A percentile compares a stretch with the other conserved stretches of the same genome.
phyloP scores from a whole-genome alignment of 2,329 filamentous ascomycete species.

The Alternaria viburni region DNA sequence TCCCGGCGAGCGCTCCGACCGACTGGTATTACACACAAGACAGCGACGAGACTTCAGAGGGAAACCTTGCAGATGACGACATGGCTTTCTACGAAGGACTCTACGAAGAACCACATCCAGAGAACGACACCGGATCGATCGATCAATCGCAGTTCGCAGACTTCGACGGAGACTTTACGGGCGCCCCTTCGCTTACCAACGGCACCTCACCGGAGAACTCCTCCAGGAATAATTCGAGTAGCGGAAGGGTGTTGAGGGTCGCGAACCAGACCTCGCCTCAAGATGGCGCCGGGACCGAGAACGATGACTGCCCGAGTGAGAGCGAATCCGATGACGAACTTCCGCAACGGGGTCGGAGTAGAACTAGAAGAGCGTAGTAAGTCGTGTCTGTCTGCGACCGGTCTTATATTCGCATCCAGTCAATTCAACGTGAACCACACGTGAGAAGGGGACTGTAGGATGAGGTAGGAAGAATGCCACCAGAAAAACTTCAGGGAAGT shows the following conservation, averaged over 20 bases:
- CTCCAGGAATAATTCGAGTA: fast-evolving
- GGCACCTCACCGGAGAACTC: background rate
- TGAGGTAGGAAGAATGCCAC: background rate
- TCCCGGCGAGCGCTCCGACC: background rate
- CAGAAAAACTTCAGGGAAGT: background rate
- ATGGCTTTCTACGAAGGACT: background rate
- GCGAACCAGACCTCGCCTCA: background rate
- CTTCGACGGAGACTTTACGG: background rate
- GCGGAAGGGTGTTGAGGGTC: background rate
- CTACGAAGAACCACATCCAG: background rate
- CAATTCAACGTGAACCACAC: background rate
- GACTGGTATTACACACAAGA: background rate
- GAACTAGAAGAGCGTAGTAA: background rate
- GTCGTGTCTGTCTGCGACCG: background rate
- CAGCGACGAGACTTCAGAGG: background rate
- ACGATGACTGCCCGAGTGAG: background rate
- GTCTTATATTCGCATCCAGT: background rate
- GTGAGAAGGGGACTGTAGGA: background rate
- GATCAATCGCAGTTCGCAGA: slow-evolving; percentile 8
- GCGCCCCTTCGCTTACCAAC: background rate
- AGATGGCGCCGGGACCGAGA: background rate
- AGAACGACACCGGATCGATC: background rate
- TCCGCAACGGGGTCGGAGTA: background rate
- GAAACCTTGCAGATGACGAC: background rate
- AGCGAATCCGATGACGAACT: background rate